Percentiles rank a stretch among this genome's conserved stretches.
Evolutionary conservation across 1,139 yeast species (phyloP).

Genomic region (Suhomyces maxii): DNA sequence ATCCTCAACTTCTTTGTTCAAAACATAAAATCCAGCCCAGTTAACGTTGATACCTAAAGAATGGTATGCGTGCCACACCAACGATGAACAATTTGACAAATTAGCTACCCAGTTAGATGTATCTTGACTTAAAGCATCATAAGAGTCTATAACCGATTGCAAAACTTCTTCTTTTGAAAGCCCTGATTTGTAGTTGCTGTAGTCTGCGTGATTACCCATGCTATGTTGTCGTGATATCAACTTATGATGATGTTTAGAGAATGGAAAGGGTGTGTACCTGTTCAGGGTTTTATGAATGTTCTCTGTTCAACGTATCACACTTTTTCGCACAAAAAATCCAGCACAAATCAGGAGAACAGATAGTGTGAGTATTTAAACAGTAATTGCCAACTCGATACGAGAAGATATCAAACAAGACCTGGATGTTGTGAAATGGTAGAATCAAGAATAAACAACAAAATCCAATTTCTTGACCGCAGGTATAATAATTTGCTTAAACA

Average conservation of each 20-base stretch:
- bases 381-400: too few species aligned
- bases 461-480: neutral
- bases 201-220: conserved; percentile 59
- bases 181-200: conserved; percentile 44
- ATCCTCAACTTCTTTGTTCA: conserved; percentile 30
- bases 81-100: conserved; percentile 78
- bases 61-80: conserved; percentile 85
- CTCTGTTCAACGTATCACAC: too few species aligned
- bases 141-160: conserved; percentile 57
- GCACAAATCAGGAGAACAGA: neutral
- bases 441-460: neutral
- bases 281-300: too few species aligned
- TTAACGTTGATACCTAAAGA: conserved; percentile 61
- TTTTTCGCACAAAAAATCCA: too few species aligned
- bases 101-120: conserved; percentile 87
- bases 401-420: neutral
- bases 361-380: neutral
- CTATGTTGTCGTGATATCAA: neutral
- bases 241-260: too few species aligned
- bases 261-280: too few species aligned
- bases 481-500: neutral
- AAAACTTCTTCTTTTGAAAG: conserved; percentile 56
- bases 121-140: conserved; percentile 60
- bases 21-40: conserved; percentile 91
- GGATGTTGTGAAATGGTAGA: neutral